Evolutionary conservation across 768 basidiomycete genomes (phyloP).

Genomic region (Boletales sp.): DNA sequence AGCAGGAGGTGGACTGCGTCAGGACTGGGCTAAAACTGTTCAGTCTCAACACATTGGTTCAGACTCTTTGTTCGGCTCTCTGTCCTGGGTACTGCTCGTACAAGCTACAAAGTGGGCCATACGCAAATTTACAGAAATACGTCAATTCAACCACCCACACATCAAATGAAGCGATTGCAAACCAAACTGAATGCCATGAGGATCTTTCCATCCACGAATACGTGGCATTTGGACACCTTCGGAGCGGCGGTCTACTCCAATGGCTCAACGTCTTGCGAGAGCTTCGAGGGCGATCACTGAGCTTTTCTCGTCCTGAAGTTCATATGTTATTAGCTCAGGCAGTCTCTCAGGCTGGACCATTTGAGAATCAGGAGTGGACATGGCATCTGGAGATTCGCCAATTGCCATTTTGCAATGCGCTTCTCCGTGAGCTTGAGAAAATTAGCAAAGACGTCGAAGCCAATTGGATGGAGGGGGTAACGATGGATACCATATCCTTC

Average conservation of each 20-base stretch:
- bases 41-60: constrained; percentile 21
- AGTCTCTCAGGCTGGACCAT: constrained; percentile 38
- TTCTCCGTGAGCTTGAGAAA: constrained; percentile 33
- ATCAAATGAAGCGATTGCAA: constrained; percentile 39
- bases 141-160: constrained; percentile 34
- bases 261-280: constrained; percentile 49
- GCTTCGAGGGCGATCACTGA: constrained; percentile 34
- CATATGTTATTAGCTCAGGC: constrained; percentile 42
- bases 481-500: constrained; percentile 30
- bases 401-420: constrained; percentile 28
- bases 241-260: constrained; percentile 44
- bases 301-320: constrained; percentile 37
- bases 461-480: constrained; percentile 38
- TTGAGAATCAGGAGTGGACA: constrained; percentile 15
- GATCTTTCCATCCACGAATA: constrained; percentile 43
- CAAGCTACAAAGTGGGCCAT: constrained; percentile 29
- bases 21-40: constrained; percentile 29
- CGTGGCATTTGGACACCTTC: constrained; percentile 40
- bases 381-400: constrained; percentile 39
- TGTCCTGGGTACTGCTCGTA: constrained; percentile 26
- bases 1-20: constrained; percentile 15
- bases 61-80: constrained; percentile 14
- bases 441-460: constrained; percentile 30
- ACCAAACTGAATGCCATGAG: constrained; percentile 37
- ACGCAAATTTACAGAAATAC: constrained; percentile 35